These are phyloP conservation scores for Limnomonas spitsbergensis DNA, from an alignment of 139 green algal genomes.

Conservation along the genomic window DNA sequence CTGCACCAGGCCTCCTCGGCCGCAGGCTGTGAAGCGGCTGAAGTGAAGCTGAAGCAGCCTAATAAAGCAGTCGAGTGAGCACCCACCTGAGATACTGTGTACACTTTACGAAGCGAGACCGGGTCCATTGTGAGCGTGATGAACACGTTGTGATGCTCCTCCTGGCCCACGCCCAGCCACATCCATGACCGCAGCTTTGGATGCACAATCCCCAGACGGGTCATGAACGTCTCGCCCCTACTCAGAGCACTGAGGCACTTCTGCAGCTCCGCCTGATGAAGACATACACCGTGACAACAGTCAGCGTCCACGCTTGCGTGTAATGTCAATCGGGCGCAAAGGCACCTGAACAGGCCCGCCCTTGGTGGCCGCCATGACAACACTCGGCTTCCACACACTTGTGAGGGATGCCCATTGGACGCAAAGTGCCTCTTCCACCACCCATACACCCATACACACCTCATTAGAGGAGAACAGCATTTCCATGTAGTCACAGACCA, in stretches of 20 bases:
- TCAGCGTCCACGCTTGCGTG: not conserved
- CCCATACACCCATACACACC: too few relatives aligned
- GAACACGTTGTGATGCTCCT: not conserved
- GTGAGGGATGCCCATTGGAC: too few relatives aligned
- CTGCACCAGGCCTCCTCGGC: too few relatives aligned
- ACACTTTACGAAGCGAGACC: not conserved
- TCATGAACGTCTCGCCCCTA: not conserved
- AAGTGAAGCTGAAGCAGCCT: too few relatives aligned
- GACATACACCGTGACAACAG: not conserved
- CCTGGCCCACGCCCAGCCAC: not conserved
- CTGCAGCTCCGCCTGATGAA: not conserved
- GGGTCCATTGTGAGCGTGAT: not conserved
- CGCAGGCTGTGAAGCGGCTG: too few relatives aligned
- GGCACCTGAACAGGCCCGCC: too few relatives aligned
- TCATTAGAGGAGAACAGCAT: not conserved
- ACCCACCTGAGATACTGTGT: not conserved
- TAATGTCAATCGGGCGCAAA: not conserved
- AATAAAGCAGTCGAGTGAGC: too few relatives aligned
- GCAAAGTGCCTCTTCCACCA: too few relatives aligned
- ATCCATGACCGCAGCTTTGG: not conserved
- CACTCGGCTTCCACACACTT: too few relatives aligned
- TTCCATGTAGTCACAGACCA: not conserved
- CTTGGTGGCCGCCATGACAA: too few relatives aligned
- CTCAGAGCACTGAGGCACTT: not conserved
- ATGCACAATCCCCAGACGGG: not conserved